phyloP scores from a whole-genome alignment of 345 rosid genomes.

The Draba incana region DNA sequence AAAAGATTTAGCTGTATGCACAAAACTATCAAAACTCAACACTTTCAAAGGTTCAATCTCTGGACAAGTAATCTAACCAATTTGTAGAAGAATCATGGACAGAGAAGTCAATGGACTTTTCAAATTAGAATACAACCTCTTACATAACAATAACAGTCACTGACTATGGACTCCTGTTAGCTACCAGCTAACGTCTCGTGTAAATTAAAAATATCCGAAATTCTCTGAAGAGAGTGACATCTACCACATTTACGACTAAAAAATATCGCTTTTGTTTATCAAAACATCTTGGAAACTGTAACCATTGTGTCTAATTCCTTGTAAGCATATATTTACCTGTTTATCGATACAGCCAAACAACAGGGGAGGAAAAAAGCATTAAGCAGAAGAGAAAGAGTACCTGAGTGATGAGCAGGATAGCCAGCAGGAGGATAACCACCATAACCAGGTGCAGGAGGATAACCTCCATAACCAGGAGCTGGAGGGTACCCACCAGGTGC shows the following conservation, averaged over 20 bases:
- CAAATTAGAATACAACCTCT: neutral
- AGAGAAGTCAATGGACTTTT: neutral
- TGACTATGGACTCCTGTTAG: neutral
- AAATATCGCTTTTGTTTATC: too few relatives aligned
- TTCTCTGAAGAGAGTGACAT: too few relatives aligned
- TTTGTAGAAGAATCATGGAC: neutral
- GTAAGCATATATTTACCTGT: neutral
- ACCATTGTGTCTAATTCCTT: too few relatives aligned
- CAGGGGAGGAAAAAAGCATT: neutral
- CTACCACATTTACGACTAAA: too few relatives aligned
- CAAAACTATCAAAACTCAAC: conserved; percentile 14
- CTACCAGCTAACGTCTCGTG: neutral
- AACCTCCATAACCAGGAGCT: conserved; percentile 45
- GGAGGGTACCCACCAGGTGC: conserved; percentile 54
- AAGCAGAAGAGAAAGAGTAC: conserved; percentile 35
- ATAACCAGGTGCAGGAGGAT: conserved; percentile 55
- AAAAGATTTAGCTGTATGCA: neutral
- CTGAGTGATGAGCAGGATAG: conserved; percentile 60
- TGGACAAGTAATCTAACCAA: neutral
- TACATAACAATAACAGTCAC: neutral
- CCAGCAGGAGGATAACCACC: conserved; percentile 50
- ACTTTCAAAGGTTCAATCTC: conserved; percentile 4
- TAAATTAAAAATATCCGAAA: too few relatives aligned
- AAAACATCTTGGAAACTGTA: too few relatives aligned
- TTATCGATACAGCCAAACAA: neutral